Percentiles rank a stretch among this genome's conserved stretches.
Conservation (phyloP, 2,329 filamentous ascomycete genomes). For the Microsporum audouinii region DNA sequence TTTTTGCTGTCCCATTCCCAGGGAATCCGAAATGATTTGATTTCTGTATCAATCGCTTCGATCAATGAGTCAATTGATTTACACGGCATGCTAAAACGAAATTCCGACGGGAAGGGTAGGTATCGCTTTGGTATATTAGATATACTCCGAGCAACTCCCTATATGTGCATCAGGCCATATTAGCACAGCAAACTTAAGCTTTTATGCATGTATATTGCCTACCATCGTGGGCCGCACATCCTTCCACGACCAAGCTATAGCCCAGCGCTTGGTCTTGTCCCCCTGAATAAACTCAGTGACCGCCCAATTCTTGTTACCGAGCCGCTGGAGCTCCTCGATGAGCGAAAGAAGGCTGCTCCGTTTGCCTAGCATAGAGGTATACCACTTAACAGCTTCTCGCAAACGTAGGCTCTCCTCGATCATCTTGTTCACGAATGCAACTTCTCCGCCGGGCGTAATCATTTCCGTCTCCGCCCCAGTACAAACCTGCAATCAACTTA, state of each 20-base stretch:
- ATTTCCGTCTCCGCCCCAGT: conserved; percentile 76
- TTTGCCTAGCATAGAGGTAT: conserved; percentile 83
- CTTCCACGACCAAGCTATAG: conserved; percentile 74
- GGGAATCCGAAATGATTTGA: conserved; percentile 47
- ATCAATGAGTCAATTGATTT: conserved; percentile 24
- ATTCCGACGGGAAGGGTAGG: conserved; percentile 43
- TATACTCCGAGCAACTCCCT: conserved; percentile 28
- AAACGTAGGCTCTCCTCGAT: conserved; percentile 56
- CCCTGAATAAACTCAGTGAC: conserved; percentile 71
- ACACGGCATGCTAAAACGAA: conserved; percentile 30
- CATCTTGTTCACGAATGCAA: conserved; percentile 60
- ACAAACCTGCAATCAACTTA: conserved; percentile 33
- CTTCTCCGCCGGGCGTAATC: conserved; percentile 69
- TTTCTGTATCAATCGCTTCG: conserved; percentile 35
- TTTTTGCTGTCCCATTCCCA: conserved; percentile 53
- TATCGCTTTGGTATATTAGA: conserved; percentile 40
- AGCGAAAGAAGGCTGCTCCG: conserved; percentile 56
- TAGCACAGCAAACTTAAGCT: conserved; percentile 14
- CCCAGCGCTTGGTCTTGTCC: conserved; percentile 71
- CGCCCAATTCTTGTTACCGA: conserved; percentile 63
- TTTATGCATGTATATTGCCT: conserved; percentile 18
- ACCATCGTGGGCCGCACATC: conserved; percentile 52
- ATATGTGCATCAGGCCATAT: background rate
- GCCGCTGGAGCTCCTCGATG: conserved; percentile 44
- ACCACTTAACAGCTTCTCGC: conserved; percentile 62